A percentile compares a stretch with the other conserved stretches of the same genome.
Evolutionary conservation across 441 rosid species (phyloP).

Genomic region (Rhodomyrtus psidioides): DNA sequence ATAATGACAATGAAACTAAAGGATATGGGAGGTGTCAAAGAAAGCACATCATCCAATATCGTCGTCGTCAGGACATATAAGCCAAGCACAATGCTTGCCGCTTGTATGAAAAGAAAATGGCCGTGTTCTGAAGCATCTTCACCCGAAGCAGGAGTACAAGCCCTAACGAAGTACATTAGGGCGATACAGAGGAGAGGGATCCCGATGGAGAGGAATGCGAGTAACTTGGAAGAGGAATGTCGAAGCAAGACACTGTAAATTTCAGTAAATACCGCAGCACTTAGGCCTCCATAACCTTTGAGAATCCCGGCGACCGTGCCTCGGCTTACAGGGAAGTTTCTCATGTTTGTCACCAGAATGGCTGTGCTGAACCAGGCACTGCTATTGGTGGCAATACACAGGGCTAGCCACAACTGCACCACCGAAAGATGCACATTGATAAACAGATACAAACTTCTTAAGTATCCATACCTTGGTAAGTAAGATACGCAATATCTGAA

Average conservation of each 20-base stretch:
- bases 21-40: conserved; percentile 17
- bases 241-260: conserved; percentile 24
- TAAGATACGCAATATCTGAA: neutral
- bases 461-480: neutral
- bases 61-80: conserved; percentile 8
- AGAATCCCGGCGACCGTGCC: conserved; percentile 39
- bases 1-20: conserved; percentile 11
- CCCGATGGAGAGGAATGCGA: conserved; percentile 26
- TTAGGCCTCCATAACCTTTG: conserved; percentile 36
- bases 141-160: conserved; percentile 29
- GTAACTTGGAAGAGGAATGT: conserved; percentile 34
- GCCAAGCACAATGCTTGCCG: conserved; percentile 5
- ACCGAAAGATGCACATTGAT: neutral
- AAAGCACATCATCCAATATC: conserved; percentile 7
- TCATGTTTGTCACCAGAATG: conserved; percentile 39
- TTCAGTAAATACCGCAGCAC: conserved; percentile 42
- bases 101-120: conserved; percentile 23
- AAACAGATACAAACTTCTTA: neutral
- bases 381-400: conserved; percentile 35
- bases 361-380: conserved; percentile 41
- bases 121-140: conserved; percentile 19
- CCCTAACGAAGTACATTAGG: conserved; percentile 33
- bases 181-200: conserved; percentile 27
- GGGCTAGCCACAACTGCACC: conserved; percentile 37
- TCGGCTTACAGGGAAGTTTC: conserved; percentile 35